Base-by-base conservation (phyloP, 169 alveolate species). In the Hepatocystis sp. region DNA sequence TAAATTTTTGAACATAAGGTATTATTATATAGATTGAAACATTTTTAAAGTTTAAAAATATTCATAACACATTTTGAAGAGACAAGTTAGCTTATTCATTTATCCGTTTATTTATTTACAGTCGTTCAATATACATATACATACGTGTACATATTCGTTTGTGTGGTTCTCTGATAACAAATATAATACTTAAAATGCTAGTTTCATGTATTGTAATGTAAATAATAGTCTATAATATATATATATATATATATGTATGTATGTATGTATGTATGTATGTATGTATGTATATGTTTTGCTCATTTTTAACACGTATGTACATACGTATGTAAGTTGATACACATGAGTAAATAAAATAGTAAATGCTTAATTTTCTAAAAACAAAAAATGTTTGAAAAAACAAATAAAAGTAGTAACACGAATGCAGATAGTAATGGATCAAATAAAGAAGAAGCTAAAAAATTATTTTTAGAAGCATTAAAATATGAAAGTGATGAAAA, bases 401-500 rank as follows among this genome's bases (percentile, higher is more conserved):
- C 47, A 23, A 67, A 52, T 52, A 40, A 52, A 42, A 55, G 30
- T 27, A 56, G 28, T 19, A 44, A 36, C 51, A 40, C 21, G 67
- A 52, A 40, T 51, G 17, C 32, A 39, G 53, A 67, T 8, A 10
- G 49, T 47, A 52, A 11, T 11, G 53, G 32, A 28, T 51, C 67
- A 67, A 67, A 67, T 39, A 67, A 67, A 44, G 85, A 67, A 53
- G 53, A 67, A 17, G 85, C 85, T 25, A 53, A 67, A 23, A 53
- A 67, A 36, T 53, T 67, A 40, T 67, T 67, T 58, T 13, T 52
- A 55, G 60, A 67, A 67, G 85, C 85, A 17, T 34, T 67, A 52
- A 67, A 67, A 34, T 58, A 67, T 36, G 85, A 67, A 44, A 23
- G 56, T 67, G 85, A 67, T 67, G 85, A 67, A 67, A 67, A 67